Base-by-base conservation (phyloP, 2,329 filamentous ascomycete genomes). In the Verticillium alfalfae region DNA sequence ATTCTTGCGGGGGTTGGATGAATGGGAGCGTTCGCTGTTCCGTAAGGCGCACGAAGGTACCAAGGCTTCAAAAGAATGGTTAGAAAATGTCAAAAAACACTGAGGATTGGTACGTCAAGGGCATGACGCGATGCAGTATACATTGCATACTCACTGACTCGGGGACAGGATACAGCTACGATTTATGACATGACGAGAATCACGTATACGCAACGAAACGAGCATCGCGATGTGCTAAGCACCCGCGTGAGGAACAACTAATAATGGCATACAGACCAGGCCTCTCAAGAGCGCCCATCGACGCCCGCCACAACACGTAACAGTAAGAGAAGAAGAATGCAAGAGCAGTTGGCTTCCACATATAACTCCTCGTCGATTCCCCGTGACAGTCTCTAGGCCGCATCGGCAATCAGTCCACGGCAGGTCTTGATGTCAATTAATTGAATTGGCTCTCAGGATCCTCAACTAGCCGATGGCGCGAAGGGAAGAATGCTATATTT, bases 1-100 rank as follows among this genome's bases (percentile, higher is more conserved):
- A 67, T 98, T 98, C 69, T 79, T 97, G 68, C 83, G 91, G 36
- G 93, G 93, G 0, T 75, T 99, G 61, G 95, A 98, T 70, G 93
- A 98, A 78, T 93, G 88, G 75, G 95, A 99, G 79, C 84, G 93
- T 67, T 84, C 83, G 63, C 67, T 94, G 66, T 94, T 94, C 71
- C 83, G 89, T 56, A 85, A 85, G 63, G 87, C 88, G 1, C 91
- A 93, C 71, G 89, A 93, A 66, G 88, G 89, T 16, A 83, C 87
- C 2, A 93, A 89, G 73, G 80, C 84, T 8, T 83, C 85, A 37
- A 89, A 88, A 67, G 83, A 87, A 65, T 93, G 90, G 88, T 84
- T 88, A 68, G 88, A 89, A 37, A 84, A 83, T 66, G 82, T 78
- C 13, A 74, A 74, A 67, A 75, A 70, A 65, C 64, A 68, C 56